Evolutionary conservation across 306 rosid species (phyloP), one percentile per base, ranked within the genome.

Genomic region (Benincasa hispida): DNA sequence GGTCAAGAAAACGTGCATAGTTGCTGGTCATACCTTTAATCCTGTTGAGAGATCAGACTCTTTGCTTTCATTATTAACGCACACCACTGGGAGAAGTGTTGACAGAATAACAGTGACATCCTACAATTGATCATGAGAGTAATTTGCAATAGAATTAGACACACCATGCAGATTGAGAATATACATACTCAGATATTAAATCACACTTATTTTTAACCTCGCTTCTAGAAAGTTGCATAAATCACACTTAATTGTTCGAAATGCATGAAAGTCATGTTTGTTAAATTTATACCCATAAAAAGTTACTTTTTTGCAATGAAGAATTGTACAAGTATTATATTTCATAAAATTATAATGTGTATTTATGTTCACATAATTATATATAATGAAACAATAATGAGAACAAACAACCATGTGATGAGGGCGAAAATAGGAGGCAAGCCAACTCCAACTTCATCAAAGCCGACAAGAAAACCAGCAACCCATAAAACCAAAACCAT

Each of bases 11-110:
- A 62, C 21, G 8, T 68, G 37, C 74, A 62, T 57, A 74, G 76
- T 25, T 21, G 13, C 56, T 45, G 73, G 68, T 47, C 58, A 61
- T 73, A 93, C 98, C 98, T 91, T 93, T 78, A 93, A 83, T 78
- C 92, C 97, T 78, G 86, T 84, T 35, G 97, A 88, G 79, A 88
- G 90, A 90, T 81, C 93, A 78, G 97, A 83, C 39, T 91, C 98
- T 72, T 89, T 91, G 88, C 80, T 87, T 75, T 93, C 94, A 77
- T 75, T 90, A 82, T 90, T 87, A 58, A 88, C 77, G 80, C 87
- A 86, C 81, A 89, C 91, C 83, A 89, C 98, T 0, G 93, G 90
- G 72, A 93, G 88, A 72, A 93, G 96, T 28, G 97, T 86, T 14
- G 87, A 92, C 74, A 91, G 84, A 80, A 90, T 83, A 74, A 85